Evolutionary conservation across 2,329 filamentous ascomycete species (phyloP), one percentile per base, ranked within the genome.

Genomic region (Botrytis elliptica): DNA sequence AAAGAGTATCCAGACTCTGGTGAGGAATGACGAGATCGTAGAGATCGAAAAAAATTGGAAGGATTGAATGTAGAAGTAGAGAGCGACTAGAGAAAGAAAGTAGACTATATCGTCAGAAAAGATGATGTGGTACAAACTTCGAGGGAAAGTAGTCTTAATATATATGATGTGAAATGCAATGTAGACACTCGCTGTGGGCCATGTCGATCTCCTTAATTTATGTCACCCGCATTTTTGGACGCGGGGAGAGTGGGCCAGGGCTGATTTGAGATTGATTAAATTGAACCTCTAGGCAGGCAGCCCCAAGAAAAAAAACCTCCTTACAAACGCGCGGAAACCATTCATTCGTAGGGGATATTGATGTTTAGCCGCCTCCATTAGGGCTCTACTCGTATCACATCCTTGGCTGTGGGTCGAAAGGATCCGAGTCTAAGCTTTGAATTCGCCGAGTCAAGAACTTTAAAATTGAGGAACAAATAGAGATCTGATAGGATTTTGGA

Each of bases 1-100:
- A 55, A 67, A 57, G 66, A 69, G 66, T 69, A 14, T 69, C 66
- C 66, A 57, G 66, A 69, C 66, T 57, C 66, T n/a, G 40, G 38
- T 29, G 20, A 36, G 7, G 2, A 25, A 42, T 33, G 2, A 12
- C 20, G n/a, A 29, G 36, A 44, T 57, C 7, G 36, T 42, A 49
- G 6, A 52, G 25, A 52, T 42, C 8, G 36, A 57, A 66, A 40
- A 40, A 40, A 25, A 40, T 29, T 42, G 65, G 22, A 57, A 67
- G 18, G 16, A 38, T 12, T n/a, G 64, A 52, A 40, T 55, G 20
- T 33, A 4, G 3, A 67, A 57, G 49, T 52, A 69, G 46, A 67
- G 66, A 55, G 33, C n/a, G 66, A 57, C 52, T 57, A 44, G n/a
- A 33, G 12, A 18, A 57, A 18, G 66, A 69, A n/a, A 22, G 22